Base-by-base conservation (phyloP, 2,329 filamentous ascomycete species). In the Hortaea sp. region DNA sequence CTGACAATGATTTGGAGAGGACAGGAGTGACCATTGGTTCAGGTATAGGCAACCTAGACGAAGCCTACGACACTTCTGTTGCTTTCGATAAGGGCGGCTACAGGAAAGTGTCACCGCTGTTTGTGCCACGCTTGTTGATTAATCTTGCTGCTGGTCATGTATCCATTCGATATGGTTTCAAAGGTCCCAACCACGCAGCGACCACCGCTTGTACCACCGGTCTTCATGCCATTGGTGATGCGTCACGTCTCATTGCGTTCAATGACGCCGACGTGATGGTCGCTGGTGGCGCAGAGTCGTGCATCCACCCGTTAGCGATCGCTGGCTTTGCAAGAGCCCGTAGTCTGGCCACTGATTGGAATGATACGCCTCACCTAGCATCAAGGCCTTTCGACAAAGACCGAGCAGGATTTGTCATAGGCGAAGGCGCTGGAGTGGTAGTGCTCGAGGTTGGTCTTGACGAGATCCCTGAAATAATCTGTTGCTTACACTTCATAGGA, bases 151-250 rank as follows among this genome's bases (percentile, higher is more conserved):
- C 92, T 7, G 92, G 92, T 0, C 90, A 97, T 63, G 81, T 97
- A 34, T 90, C 90, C 28, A 97, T 98, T 82, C 85, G 81, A 57
- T 82, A 92, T 67, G 86, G 88, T 12, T 85, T 98, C 60, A 79
- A 75, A 60, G 92, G 92, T 0, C 92, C 92, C 4, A 95, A 95
- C 61, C 92, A 95, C 66, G 80, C 90, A 1, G 88, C 80, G 35
- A 94, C 90, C 0, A 98, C 92, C 9, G 92, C 92, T 48, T 98
- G 92, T 64, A 97, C 92, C 0, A 98, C 92, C 0, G 92, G 92
- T 7, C 87, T 90, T 1, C 92, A 98, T 68, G 88, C 89, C 1
- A 82, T 98, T 42, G 92, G 90, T 12, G 92, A 98, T 64, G 92
- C 92, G 5, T 82, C 85, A n/a, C 81, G 90, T 12, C 87, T 95